phyloP scores from a whole-genome alignment of 108 stramenopile genomes.

The Mediolabrus comicus region DNA sequence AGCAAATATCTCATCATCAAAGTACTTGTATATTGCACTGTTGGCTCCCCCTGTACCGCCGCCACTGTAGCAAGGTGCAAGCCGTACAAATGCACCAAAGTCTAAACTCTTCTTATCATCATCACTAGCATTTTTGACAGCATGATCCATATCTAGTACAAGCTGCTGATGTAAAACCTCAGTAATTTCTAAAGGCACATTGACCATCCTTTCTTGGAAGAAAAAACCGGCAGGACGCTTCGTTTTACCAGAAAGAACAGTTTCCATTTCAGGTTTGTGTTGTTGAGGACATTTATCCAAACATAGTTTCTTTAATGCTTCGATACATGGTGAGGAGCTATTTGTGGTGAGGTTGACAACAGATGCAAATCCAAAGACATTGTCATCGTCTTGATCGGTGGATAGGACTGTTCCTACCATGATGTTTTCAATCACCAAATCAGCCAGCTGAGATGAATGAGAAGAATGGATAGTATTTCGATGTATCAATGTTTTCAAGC shows the following conservation, averaged over 20 bases:
- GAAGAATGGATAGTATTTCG: constrained; percentile 52
- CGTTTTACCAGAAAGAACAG: constrained; percentile 72
- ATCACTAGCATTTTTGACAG: constrained; percentile 65
- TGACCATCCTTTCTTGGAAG: constrained; percentile 83
- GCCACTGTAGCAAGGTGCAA: constrained; percentile 58
- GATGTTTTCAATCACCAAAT: constrained; percentile 77
- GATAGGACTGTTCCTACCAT: constrained; percentile 76
- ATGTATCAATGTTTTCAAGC: constrained; percentile 66
- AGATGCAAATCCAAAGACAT: constrained; percentile 82
- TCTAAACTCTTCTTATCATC: constrained; percentile 69
- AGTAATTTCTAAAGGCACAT: constrained; percentile 79
- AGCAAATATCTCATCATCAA: constrained; percentile 86
- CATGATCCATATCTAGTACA: constrained; percentile 83
- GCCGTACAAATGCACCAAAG: constrained; percentile 78
- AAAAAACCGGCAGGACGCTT: constrained; percentile 84
- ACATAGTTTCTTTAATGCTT: constrained; percentile 59
- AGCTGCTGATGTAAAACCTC: constrained; percentile 79
- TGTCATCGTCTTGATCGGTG: constrained; percentile 60
- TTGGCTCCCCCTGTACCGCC: constrained; percentile 2
- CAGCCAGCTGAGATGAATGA: constrained; percentile 63
- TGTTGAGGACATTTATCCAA: constrained; percentile 63
- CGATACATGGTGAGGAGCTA: constrained; percentile 46
- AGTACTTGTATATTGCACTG: constrained; percentile 66
- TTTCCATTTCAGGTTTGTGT: constrained; percentile 67
- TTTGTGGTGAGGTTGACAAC: constrained; percentile 78